These are phyloP conservation scores for Clavispora santaluciae DNA, from an alignment of 805 yeast species.

Conservation along the genomic window DNA sequence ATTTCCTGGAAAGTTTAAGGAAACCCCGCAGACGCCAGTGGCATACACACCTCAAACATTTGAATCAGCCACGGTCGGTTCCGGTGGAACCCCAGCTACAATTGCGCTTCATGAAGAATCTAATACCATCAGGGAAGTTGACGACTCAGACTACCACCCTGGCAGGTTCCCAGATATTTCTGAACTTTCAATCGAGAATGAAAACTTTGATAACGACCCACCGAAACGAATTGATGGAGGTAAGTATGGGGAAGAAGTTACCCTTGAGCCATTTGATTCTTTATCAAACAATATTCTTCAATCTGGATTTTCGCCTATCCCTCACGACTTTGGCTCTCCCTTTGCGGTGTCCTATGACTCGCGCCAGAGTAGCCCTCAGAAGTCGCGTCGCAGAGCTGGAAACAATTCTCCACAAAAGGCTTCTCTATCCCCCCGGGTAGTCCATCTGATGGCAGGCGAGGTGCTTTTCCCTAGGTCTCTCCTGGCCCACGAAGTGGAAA, in stretches of 20 bases:
- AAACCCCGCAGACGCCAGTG: background rate
- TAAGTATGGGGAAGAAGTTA: slow-evolving; percentile 27
- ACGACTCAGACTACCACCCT: slow-evolving; percentile 16
- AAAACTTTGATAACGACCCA: slow-evolving; percentile 12
- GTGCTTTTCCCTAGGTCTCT: slow-evolving; percentile 68
- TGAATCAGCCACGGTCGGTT: background rate
- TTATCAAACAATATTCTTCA: background rate
- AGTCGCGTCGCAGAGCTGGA: background rate
- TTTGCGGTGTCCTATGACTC: slow-evolving; percentile 20
- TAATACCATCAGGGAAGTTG: slow-evolving; percentile 17
- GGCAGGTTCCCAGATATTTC: background rate
- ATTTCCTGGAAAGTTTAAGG: background rate
- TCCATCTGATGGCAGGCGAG: slow-evolving; percentile 27
- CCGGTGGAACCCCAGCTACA: background rate
- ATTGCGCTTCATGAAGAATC: slow-evolving; percentile 13
- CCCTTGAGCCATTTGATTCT: slow-evolving; percentile 13
- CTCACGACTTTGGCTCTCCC: slow-evolving; percentile 30
- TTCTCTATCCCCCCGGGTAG: slow-evolving; percentile 16
- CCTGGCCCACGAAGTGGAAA: slow-evolving; percentile 63
- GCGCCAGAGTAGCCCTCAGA: background rate
- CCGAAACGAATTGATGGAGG: slow-evolving; percentile 19
- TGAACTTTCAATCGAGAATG: background rate
- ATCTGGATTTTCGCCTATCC: slow-evolving; percentile 1
- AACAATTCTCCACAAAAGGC: slow-evolving; percentile 9
- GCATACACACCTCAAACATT: background rate